Percentiles rank a stretch among this genome's conserved stretches.
Evolutionary conservation across 2,329 filamentous ascomycete species (phyloP).

Genomic region (Thyridium curvatum): DNA sequence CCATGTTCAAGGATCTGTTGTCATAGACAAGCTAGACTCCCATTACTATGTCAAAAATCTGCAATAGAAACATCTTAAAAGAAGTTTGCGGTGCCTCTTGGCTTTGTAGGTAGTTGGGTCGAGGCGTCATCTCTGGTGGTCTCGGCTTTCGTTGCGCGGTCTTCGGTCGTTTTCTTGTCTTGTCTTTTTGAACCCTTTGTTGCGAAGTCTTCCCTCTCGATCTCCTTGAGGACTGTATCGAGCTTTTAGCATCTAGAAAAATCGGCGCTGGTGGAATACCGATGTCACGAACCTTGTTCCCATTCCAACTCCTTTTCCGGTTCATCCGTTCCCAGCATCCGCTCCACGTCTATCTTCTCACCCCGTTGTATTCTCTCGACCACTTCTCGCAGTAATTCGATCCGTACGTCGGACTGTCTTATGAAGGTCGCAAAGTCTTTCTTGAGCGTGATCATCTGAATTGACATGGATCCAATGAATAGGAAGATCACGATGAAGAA

Average conservation of each 20-base stretch:
- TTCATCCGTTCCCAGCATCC: conserved; percentile 72
- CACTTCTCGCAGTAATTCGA: conserved; percentile 69
- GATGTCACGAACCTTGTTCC: conserved; percentile 60
- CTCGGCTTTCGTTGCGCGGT: conserved; percentile 11
- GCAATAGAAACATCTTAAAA: conserved; percentile 32
- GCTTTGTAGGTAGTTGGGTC: conserved; percentile 14
- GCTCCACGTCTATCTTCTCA: conserved; percentile 80
- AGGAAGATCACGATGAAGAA: conserved; percentile 79
- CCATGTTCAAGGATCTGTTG: conserved; percentile 53
- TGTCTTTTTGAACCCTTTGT: conserved; percentile 29
- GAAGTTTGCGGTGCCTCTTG: conserved; percentile 36
- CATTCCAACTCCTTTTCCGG: conserved; percentile 72
- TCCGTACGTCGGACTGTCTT: conserved; percentile 72
- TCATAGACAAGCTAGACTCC: conserved; percentile 31
- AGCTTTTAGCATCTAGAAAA: background rate
- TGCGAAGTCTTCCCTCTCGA: conserved; percentile 53
- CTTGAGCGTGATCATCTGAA: conserved; percentile 79
- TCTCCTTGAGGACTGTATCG: conserved; percentile 57
- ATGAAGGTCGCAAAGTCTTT: conserved; percentile 68
- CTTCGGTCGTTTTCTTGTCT: conserved; percentile 26
- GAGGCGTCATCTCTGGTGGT: conserved; percentile 7
- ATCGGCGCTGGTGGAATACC: conserved; percentile 13
- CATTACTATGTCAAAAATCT: conserved; percentile 1
- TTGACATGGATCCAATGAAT: conserved; percentile 90
- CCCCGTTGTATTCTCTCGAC: conserved; percentile 64